phyloP scores from a whole-genome alignment of 345 rosid genomes.

The Dipteronia sinensis region DNA sequence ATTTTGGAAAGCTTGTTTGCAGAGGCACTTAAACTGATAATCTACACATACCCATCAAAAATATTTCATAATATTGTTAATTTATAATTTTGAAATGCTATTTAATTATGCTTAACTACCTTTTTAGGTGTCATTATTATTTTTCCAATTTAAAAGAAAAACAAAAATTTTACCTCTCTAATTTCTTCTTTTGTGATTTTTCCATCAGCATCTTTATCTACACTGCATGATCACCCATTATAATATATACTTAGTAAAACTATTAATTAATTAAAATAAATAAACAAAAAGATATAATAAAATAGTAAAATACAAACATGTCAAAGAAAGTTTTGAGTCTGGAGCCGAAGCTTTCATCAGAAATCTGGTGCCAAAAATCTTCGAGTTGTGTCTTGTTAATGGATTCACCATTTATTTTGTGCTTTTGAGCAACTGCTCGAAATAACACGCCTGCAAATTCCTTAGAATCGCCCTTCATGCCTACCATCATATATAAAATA shows the following conservation, averaged over 20 bases:
- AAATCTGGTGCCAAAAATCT: constrained; percentile 74
- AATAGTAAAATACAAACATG: constrained; percentile 45
- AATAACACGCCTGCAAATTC: constrained; percentile 82
- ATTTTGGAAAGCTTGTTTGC: constrained; percentile 81
- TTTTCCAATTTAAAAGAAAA: neutral
- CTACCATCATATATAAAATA: constrained; percentile 30
- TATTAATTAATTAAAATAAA: neutral
- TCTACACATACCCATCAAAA: constrained; percentile 42
- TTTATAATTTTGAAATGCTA: neutral
- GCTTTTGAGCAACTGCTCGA: constrained; percentile 65
- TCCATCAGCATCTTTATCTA: constrained; percentile 84
- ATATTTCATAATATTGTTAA: neutral
- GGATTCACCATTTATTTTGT: constrained; percentile 57
- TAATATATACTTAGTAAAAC: neutral
- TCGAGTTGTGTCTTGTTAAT: constrained; percentile 68
- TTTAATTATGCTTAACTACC: neutral
- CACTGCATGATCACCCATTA: constrained; percentile 40
- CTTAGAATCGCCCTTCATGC: constrained; percentile 84
- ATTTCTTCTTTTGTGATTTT: constrained; percentile 85
- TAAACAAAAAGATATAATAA: neutral
- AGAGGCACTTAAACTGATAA: constrained; percentile 83
- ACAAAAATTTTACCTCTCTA: constrained; percentile 46
- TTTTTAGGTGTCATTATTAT: neutral
- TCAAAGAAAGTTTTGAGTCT: constrained; percentile 87
- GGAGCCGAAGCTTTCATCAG: constrained; percentile 87